Evolutionary conservation across 2,329 filamentous ascomycete genomes (phyloP).

Genomic region (Colletotrichum sp.): DNA sequence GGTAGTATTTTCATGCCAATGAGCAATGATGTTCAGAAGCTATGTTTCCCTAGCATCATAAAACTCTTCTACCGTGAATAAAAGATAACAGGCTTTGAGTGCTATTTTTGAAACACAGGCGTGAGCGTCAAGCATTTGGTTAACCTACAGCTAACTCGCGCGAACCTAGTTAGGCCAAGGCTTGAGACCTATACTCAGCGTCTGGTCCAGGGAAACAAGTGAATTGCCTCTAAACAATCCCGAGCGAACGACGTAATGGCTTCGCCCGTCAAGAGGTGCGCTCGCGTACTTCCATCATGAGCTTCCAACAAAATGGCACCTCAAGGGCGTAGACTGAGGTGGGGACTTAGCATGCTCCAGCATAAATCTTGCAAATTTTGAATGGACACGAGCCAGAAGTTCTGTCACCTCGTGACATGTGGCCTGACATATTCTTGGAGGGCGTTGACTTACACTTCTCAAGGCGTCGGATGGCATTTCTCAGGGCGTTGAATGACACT

Average conservation of each 20-base stretch:
- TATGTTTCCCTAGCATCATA: not conserved
- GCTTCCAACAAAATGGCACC: not conserved
- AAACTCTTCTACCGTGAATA: not conserved
- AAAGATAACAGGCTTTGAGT: not conserved
- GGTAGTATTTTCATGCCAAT: not conserved
- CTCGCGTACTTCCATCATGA: not conserved
- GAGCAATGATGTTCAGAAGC: no score
- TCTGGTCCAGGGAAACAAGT: not conserved
- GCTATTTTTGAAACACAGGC: not conserved
- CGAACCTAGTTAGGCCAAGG: not conserved
- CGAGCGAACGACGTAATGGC: not conserved
- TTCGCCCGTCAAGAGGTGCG: not conserved
- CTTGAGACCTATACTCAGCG: not conserved
- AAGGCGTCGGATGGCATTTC: not conserved
- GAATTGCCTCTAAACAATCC: fast-evolving
- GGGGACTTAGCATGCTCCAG: not conserved
- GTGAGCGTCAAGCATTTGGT: not conserved
- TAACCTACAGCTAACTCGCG: not conserved
- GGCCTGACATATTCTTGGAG: not conserved
- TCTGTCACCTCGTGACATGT: not conserved
- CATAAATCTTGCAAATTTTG: not conserved
- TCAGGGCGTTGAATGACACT: not conserved
- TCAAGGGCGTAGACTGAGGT: not conserved
- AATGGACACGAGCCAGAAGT: not conserved
- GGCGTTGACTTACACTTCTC: not conserved